Evolutionary conservation across 108 stramenopile genomes (phyloP).

Genomic region (Pseudonitzschia pungens): DNA sequence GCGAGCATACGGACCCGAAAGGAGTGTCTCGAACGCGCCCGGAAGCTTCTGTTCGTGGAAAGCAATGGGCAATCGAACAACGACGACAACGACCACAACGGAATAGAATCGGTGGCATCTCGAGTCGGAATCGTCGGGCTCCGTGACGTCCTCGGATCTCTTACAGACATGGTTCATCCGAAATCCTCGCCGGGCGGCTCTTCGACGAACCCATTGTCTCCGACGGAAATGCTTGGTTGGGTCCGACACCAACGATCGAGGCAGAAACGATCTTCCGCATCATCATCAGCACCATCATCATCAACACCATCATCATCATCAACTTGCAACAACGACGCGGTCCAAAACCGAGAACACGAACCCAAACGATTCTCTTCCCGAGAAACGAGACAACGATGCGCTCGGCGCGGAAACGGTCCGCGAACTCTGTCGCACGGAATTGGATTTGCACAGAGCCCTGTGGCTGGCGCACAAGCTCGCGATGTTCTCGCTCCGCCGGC

Average conservation of each 20-base stretch:
- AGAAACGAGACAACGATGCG: too few species aligned
- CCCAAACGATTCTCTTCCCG: too few species aligned
- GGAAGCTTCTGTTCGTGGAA: background rate
- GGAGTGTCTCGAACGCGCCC: too few species aligned
- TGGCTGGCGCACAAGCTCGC: background rate
- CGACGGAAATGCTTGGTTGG: too few species aligned
- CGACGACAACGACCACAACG: background rate
- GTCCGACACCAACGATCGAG: too few species aligned
- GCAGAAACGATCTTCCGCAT: too few species aligned
- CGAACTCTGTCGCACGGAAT: conserved; percentile 5
- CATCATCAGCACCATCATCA: background rate
- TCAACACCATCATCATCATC: background rate
- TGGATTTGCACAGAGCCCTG: conserved; percentile 24
- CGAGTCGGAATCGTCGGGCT: background rate
- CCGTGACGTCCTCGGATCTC: background rate
- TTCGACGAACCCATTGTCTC: too few species aligned
- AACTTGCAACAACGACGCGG: background rate
- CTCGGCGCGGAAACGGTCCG: background rate
- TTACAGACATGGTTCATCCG: background rate
- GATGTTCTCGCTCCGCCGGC: background rate
- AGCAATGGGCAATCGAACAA: background rate
- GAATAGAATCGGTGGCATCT: background rate
- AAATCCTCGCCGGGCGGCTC: too few species aligned
- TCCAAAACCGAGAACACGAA: too few species aligned
- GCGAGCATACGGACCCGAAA: too few species aligned